phyloP scores from a whole-genome alignment of 495 filamentous ascomycete genomes.

The Daldinia concentrica region DNA sequence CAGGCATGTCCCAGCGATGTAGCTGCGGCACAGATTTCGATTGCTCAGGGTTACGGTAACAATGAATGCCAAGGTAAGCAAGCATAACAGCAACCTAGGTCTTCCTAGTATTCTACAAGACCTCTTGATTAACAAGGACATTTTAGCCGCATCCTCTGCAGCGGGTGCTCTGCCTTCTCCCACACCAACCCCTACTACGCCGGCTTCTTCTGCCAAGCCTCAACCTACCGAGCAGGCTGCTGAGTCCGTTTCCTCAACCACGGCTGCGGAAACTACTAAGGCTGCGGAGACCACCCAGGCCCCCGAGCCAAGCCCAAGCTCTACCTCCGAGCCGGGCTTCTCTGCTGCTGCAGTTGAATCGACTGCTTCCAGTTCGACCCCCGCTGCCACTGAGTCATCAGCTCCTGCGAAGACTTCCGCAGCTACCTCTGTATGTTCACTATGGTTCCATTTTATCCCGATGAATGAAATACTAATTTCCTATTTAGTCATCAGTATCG shows the following conservation, averaged over 20 bases:
- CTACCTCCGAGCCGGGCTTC: conserved; percentile 16
- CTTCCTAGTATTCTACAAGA: background rate
- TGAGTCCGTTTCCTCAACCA: background rate
- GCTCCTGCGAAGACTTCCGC: conserved; percentile 11
- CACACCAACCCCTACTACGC: conserved; percentile 9
- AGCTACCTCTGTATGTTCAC: conserved; percentile 17
- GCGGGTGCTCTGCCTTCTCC: conserved; percentile 13
- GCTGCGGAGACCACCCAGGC: conserved; percentile 14
- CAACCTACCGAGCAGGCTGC: conserved; percentile 9
- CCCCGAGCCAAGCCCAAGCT: conserved; percentile 5
- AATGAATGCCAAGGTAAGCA: conserved; percentile 51
- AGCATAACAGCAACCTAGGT: background rate
- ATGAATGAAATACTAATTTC: conserved; percentile 10
- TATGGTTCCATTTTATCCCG: background rate
- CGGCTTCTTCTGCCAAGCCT: background rate
- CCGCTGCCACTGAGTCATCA: conserved; percentile 16
- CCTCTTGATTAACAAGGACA: conserved; percentile 6
- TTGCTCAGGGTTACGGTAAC: conserved; percentile 34
- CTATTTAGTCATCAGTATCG: conserved; percentile 15
- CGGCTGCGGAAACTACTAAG: background rate
- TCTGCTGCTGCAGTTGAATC: conserved; percentile 14
- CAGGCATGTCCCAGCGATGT: conserved; percentile 30
- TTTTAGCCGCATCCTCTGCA: conserved; percentile 35
- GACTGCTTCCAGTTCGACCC: conserved; percentile 12
- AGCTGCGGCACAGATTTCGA: conserved; percentile 30